Base-by-base conservation (phyloP, 352 stramenopile species). In the Elongisporangium undulatum region DNA sequence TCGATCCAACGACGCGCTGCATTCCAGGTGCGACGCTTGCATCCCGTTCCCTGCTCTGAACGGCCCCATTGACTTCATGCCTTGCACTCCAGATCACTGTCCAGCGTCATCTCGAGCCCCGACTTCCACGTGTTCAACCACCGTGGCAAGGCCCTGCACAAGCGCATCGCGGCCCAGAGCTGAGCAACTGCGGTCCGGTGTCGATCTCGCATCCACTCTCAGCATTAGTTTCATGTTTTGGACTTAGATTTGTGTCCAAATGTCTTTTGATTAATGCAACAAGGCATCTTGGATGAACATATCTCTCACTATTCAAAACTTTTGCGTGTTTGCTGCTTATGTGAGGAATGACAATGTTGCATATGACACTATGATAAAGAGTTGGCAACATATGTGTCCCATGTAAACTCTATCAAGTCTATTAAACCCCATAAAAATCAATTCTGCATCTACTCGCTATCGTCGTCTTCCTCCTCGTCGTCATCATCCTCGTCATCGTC, bases 51-150 rank as follows among this genome's bases (percentile, higher is more conserved):
- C 2, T 51, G 4, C 7, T 26, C 9, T 20, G n/a, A 56, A 29
- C 49, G 53, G 45, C 51, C 24, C 16, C 2, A 13, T 24, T 26
- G 20, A 50, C 4, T 48, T 52, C 34, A 12, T 51, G 45, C 5
- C 29, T 51, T 23, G 22, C 52, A 1, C 1, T 66, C 1, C 63
- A 92, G 83, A 59, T 89, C 83, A 62, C 73, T 92, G 51, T 62
- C 76, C 21, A 73, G 67, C 23, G 73, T 92, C 61, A 69, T 88
- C 58, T 89, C 78, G 38, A 82, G 69, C 51, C 77, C 84, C 15
- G 81, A 93, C 57, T 93, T 93, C 64, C 68, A 85, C 66, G 79
- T 91, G 66, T 93, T 90, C 69, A 91, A 90, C 67, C 84, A 93
- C 68, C 81, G 84, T 61, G 81, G 72, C 56, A 84, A 88, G 66